Conservation (phyloP, 441 rosid genomes). For the Bruguiera hainesii region DNA sequence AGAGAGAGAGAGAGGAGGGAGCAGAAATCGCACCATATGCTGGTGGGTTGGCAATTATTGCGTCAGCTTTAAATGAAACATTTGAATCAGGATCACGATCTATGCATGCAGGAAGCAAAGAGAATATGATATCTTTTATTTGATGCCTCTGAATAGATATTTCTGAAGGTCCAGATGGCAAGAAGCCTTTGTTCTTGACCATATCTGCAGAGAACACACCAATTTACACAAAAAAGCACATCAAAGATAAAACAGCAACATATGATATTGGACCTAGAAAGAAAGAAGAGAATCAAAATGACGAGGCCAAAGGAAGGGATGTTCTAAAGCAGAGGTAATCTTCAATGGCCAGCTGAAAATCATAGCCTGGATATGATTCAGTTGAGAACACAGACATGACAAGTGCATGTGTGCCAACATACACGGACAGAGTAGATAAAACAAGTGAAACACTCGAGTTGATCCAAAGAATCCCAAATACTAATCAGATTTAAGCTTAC, state of each 20-base stretch:
- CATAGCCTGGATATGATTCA: too few species aligned
- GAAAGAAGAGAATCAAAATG: background rate
- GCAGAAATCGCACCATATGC: conserved; percentile 33
- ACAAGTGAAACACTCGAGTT: too few species aligned
- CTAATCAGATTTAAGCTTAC: too few species aligned
- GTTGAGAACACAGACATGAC: too few species aligned
- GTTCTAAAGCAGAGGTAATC: too few species aligned
- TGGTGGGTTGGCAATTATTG: conserved; percentile 53
- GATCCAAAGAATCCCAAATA: too few species aligned
- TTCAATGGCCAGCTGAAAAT: too few species aligned
- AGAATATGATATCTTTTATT: conserved; percentile 39
- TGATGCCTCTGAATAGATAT: conserved; percentile 42
- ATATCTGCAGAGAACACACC: conserved; percentile 30
- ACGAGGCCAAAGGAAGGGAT: too few species aligned
- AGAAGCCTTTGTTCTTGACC: conserved; percentile 54
- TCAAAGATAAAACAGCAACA: background rate
- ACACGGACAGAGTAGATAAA: too few species aligned
- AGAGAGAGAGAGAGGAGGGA: too few species aligned
- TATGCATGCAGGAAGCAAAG: conserved; percentile 41
- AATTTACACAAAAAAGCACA: background rate
- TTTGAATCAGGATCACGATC: conserved; percentile 34
- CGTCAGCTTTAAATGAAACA: conserved; percentile 33
- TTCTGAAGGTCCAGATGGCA: conserved; percentile 50
- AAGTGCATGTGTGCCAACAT: too few species aligned
- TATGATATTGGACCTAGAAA: background rate